Base-by-base conservation (phyloP, 2,329 filamentous ascomycete species). In the Talaromyces islandicus region DNA sequence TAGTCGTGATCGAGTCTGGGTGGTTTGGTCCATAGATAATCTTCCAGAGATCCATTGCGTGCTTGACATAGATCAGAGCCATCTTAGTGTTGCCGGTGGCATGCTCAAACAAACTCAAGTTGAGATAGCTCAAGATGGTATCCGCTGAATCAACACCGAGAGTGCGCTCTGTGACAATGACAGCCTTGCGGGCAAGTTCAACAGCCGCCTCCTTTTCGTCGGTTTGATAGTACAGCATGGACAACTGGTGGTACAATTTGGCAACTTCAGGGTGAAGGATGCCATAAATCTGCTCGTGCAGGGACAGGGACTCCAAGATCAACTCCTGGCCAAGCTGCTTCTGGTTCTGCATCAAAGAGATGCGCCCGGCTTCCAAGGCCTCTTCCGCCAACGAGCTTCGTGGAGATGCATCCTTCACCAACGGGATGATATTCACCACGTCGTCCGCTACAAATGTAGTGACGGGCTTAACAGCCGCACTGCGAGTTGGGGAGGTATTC, bases 221-320 rank as follows among this genome's bases (percentile, higher is more conserved):
- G n/a, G 96, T 85, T 74, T 95, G 90, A 77, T 95, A 97, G 79
- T 97, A 97, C 59, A 97, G 83, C 82, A 96, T 96, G 2, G 94
- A 96, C 52, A 99, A 78, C 57, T 90, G 92, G 76, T 96, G 93
- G 81, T 99, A 99, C 29, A 96, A 89, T 64, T 92, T 88, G 53
- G 93, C 94, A 62, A 97, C 93, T 77, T 99, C 94, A 1, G 94
- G 92, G 73, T 99, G 94, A 27, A 99, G 83, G 60, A 97, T 95
- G 62, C 94, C 94, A 70, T 99, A 99, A 67, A 99, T 97, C 76
- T 99, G 94, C 81, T 99, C 94, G 70, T 99, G 93, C 50, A 99
- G 81, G 52, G 94, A 96, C 62, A 99, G 80, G 41, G 92, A 97
- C 76, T 99, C 94, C n/a, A 97, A 80, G 30, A 99, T 84, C 60